Conservation (phyloP, 192 early-diverging fungal species). For the Coemansia sp. region DNA sequence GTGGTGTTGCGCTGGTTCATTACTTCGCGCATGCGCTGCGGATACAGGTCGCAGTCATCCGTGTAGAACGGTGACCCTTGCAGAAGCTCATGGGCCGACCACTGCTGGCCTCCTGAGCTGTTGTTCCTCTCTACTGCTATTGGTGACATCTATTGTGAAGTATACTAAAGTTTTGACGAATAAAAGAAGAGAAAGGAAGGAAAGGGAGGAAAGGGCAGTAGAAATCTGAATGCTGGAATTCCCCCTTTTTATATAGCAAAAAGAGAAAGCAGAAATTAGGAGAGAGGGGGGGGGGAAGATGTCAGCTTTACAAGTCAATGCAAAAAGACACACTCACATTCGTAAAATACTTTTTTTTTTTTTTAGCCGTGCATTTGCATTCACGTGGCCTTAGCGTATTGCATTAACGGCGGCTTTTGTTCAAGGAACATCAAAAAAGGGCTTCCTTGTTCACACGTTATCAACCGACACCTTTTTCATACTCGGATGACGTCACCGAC, state of each 20-base stretch:
- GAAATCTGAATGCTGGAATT: too few species aligned
- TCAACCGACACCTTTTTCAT: background rate
- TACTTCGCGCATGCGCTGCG: slow-evolving; percentile 40
- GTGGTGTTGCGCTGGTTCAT: slow-evolving; percentile 28
- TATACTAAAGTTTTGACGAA: background rate
- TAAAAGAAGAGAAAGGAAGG: too few species aligned
- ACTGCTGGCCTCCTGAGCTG: background rate
- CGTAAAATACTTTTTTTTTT: too few species aligned
- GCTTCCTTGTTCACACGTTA: background rate
- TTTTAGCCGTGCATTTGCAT: too few species aligned
- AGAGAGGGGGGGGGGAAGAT: background rate
- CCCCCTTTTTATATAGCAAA: background rate
- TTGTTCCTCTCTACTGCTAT: background rate
- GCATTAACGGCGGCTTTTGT: too few species aligned
- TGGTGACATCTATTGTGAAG: background rate
- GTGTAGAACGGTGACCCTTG: slow-evolving; percentile 37
- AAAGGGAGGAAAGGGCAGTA: too few species aligned
- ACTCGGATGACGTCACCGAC: background rate
- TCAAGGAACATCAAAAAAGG: too few species aligned
- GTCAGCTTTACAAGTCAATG: too few species aligned
- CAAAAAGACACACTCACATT: too few species aligned
- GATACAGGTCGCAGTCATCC: slow-evolving; percentile 49
- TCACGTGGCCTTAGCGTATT: too few species aligned
- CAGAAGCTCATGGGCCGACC: slow-evolving; percentile 15
- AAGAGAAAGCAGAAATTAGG: too few species aligned